phyloP scores from a whole-genome alignment of 306 rosid genomes.

The Quercus glauca region DNA sequence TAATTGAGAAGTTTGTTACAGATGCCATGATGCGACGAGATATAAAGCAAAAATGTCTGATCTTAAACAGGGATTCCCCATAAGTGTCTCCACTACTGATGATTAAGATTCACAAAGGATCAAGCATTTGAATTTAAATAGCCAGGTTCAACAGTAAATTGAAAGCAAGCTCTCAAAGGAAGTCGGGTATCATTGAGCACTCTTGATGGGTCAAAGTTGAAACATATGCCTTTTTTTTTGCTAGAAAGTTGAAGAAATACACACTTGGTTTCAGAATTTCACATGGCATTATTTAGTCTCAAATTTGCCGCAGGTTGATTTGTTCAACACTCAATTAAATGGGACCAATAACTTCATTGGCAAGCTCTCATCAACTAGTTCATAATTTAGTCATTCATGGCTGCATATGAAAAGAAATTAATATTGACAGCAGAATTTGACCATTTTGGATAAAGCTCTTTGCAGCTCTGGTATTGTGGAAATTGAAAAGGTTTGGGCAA shows the following conservation, averaged over 20 bases:
- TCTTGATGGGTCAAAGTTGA: neutral
- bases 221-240: neutral
- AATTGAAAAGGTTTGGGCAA: neutral
- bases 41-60: slow-evolving; percentile 7
- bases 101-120: neutral
- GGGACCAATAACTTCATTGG: neutral
- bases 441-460: neutral
- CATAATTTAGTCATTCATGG: neutral
- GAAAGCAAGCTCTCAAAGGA: neutral
- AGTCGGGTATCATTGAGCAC: neutral
- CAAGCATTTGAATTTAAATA: slow-evolving; percentile 2
- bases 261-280: neutral
- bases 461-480: neutral
- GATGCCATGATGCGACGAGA: slow-evolving; percentile 3
- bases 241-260: neutral
- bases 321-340: neutral
- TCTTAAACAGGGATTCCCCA: slow-evolving; percentile 4
- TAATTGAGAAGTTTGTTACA: slow-evolving; percentile 12
- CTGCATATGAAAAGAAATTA: neutral
- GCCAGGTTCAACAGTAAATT: neutral
- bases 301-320: neutral
- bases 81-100: neutral
- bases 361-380: neutral
- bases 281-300: neutral
- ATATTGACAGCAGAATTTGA: neutral